phyloP scores from a whole-genome alignment of 805 yeast genomes.

The Ogataea polymorpha region DNA sequence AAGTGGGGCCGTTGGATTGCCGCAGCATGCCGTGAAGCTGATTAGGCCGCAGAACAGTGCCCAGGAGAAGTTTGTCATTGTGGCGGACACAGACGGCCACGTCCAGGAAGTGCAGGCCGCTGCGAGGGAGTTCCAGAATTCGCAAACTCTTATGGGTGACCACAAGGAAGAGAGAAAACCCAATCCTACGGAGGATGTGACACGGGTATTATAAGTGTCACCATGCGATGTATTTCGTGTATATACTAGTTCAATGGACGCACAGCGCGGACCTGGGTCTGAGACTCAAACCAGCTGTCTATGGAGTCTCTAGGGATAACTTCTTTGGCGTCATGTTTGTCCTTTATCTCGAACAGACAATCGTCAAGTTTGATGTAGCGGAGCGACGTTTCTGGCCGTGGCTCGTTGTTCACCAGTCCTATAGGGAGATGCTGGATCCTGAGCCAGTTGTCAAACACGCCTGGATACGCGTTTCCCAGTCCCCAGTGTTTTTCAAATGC shows the following conservation, averaged over 20 bases:
- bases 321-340: slow-evolving; percentile 23
- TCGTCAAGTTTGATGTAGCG: slow-evolving; percentile 46
- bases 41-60: background rate
- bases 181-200: background rate
- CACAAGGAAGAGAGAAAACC: background rate
- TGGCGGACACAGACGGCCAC: slow-evolving; percentile 20
- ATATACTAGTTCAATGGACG: background rate
- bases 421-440: slow-evolving; percentile 53
- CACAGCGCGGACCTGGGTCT: slow-evolving; percentile 19
- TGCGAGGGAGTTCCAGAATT: slow-evolving; percentile 2
- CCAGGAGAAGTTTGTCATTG: slow-evolving; percentile 24
- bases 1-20: slow-evolving; percentile 19
- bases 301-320: slow-evolving; percentile 44
- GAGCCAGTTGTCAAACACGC: slow-evolving; percentile 55
- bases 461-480: slow-evolving; percentile 49
- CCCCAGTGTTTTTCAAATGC: slow-evolving; percentile 58
- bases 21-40: slow-evolving; percentile 23
- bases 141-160: background rate
- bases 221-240: too few relatives aligned
- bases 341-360: slow-evolving; percentile 42
- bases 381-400: slow-evolving; percentile 7
- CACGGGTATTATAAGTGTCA: background rate
- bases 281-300: slow-evolving; percentile 43
- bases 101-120: slow-evolving; percentile 8
- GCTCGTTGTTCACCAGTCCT: slow-evolving; percentile 29